phyloP scores from a whole-genome alignment of 1,139 yeast genomes.

The Diutina catenulata region DNA sequence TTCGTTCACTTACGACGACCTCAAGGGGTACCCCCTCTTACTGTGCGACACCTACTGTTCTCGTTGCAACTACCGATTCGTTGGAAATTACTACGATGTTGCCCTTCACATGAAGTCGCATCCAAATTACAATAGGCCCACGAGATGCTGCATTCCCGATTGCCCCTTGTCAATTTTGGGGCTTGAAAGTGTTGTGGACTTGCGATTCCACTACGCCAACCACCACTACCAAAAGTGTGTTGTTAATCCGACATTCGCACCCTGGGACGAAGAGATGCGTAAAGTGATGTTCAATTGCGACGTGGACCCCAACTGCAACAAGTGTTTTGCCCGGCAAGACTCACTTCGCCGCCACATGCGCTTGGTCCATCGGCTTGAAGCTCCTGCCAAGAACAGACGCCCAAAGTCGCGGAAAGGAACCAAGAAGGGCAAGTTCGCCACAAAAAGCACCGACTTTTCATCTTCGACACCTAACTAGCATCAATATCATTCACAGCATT shows the following conservation, averaged over 20 bases:
- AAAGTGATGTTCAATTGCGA: not conserved
- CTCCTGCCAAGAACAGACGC: not conserved
- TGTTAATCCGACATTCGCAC: not conserved
- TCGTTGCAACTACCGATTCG: too few species aligned
- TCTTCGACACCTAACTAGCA: too few species aligned
- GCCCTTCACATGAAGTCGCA: too few species aligned
- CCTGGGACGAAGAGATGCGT: not conserved
- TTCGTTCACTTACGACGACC: too few species aligned
- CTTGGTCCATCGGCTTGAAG: not conserved
- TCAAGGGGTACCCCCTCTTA: too few species aligned
- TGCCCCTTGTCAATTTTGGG: constrained; percentile 2
- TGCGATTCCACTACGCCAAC: constrained; percentile 1
- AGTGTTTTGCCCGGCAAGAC: not conserved
- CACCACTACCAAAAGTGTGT: not conserved
- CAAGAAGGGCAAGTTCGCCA: too few species aligned
- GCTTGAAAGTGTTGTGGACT: not conserved
- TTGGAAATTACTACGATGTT: too few species aligned
- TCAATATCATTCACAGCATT: too few species aligned
- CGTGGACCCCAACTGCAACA: not conserved
- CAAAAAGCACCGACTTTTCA: too few species aligned
- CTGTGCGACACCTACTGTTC: too few species aligned
- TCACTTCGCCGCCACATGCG: not conserved
- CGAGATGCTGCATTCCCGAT: not conserved
- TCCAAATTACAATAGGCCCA: too few species aligned
- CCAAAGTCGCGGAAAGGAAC: too few species aligned